Base-by-base conservation (phyloP, 495 filamentous ascomycete species). In the Penicillium pancosmium region DNA sequence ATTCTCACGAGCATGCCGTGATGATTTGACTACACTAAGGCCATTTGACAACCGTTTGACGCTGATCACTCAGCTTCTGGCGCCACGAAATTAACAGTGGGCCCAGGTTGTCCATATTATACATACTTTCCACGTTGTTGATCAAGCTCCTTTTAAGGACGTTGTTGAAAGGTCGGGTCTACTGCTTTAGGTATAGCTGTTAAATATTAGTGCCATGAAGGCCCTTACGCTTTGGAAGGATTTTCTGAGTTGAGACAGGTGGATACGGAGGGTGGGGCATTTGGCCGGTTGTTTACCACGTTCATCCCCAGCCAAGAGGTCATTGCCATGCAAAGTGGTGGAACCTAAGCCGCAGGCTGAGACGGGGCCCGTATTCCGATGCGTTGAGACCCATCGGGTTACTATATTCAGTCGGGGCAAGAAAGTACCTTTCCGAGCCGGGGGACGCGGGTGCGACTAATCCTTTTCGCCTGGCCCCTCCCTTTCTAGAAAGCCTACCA, bases 1-100 rank as follows among this genome's bases (percentile, higher is more conserved):
- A 19, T 44, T 44, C 1, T 18, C 41, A 38, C 11, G 36, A 19
- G 41, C 5, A 19, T 44, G 1, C n/a, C 15, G 0, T 19, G 7
- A 16, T 44, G 6, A 44, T 18, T 44, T 16, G 41, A 44, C 41
- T 44, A 44, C n/a, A 7, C n/a, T 19, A 8, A 44, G 41, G 16
- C 16, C 13, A n/a, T 44, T 44, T 19, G 41, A 44, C 41, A 44
- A 6, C 57, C 62, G 54, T 44, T 52, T 55, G 43, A 38, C 49
- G 65, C 27, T 54, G 65, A 67, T 64, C 65, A 35, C 35, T 56
- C 43, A 47, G 47, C 44, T 47, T 53, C 4, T 9, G 43, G 18
- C 27, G 57, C 49, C 51, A 56, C 61, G 43, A 61, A 59, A 61
- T 60, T 58, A 56, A 59, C 52, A 44, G 57, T 46, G 25, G 12